Evolutionary conservation across 2,329 filamentous ascomycete genomes (phyloP).

Genomic region (Zymoseptoria ardabiliae): DNA sequence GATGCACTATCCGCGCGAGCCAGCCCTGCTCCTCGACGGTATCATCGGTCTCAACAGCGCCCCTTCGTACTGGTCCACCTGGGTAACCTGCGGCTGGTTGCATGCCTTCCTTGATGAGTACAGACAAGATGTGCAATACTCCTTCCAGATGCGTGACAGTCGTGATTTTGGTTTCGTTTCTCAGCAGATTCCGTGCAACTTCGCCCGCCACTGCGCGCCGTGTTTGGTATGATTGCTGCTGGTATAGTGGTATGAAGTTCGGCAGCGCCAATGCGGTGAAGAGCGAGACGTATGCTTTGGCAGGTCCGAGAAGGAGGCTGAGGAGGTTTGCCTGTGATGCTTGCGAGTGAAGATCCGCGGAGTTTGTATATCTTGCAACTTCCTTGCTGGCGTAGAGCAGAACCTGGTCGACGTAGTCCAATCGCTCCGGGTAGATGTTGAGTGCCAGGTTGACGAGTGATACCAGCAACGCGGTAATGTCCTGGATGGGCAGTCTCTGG

Average conservation of each 20-base stretch:
- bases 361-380: constrained; percentile 82
- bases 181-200: constrained; percentile 73
- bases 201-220: constrained; percentile 85
- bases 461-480: constrained; percentile 88
- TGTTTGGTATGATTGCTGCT: constrained; percentile 88
- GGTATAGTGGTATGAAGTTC: constrained; percentile 81
- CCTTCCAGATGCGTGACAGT: constrained; percentile 76
- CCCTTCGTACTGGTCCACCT: constrained; percentile 64
- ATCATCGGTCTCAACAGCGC: constrained; percentile 83
- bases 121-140: constrained; percentile 78
- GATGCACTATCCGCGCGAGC: constrained; percentile 85
- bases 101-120: constrained; percentile 87
- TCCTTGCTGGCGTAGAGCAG: constrained; percentile 82
- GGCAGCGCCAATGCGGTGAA: constrained; percentile 95
- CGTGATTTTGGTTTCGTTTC: constrained; percentile 71
- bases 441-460: constrained; percentile 88
- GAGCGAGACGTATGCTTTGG: constrained; percentile 83
- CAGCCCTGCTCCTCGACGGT: constrained; percentile 97
- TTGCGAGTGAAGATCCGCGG: constrained; percentile 85
- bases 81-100: constrained; percentile 76
- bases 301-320: constrained; percentile 79
- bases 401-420: constrained; percentile 95
- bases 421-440: constrained; percentile 85
- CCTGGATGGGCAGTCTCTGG: constrained; percentile 84
- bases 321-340: constrained; percentile 83